A percentile compares a stretch with the other conserved stretches of the same genome.
These are phyloP conservation scores for Pichia pseudocactophila DNA, from an alignment of 805 yeast genomes.

Conservation along the genomic window DNA sequence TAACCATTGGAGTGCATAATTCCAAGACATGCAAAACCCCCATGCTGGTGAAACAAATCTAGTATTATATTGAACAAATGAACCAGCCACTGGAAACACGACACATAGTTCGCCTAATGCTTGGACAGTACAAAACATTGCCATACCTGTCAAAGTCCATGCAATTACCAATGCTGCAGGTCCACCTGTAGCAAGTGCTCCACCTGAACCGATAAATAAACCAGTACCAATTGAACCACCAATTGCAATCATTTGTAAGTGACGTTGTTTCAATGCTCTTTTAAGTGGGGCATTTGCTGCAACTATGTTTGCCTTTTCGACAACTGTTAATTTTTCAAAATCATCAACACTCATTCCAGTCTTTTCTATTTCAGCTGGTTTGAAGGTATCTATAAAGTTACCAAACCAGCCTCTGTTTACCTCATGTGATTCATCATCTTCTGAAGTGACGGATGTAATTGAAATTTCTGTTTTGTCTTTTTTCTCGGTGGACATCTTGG, in stretches of 20 bases:
- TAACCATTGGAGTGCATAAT: slow-evolving; percentile 56
- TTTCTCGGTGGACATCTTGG: too few relatives aligned
- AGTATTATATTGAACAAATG: slow-evolving; percentile 33
- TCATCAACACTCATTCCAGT: too few relatives aligned
- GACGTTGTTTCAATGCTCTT: slow-evolving; percentile 18
- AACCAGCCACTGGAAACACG: slow-evolving; percentile 50
- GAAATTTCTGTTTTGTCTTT: too few relatives aligned
- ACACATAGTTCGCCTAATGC: slow-evolving; percentile 55
- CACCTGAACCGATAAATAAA: slow-evolving; percentile 49
- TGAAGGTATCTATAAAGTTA: too few relatives aligned
- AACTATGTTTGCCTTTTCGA: too few relatives aligned
- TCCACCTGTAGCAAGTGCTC: slow-evolving; percentile 36
- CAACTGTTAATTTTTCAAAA: too few relatives aligned
- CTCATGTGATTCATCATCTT: too few relatives aligned
- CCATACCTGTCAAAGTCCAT: slow-evolving; percentile 45
- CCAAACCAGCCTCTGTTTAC: too few relatives aligned
- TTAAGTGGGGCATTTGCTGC: too few relatives aligned
- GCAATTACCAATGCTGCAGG: slow-evolving; percentile 46
- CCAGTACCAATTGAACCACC: slow-evolving; percentile 86
- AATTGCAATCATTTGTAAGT: slow-evolving; percentile 66
- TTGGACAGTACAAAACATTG: slow-evolving; percentile 35
- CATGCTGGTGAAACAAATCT: slow-evolving; percentile 47
- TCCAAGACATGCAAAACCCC: slow-evolving; percentile 55
- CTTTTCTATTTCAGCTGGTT: too few relatives aligned
- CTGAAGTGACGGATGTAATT: too few relatives aligned